These are phyloP conservation scores for Comarum palustre DNA, from an alignment of 306 rosid genomes.

Conservation along the genomic window DNA sequence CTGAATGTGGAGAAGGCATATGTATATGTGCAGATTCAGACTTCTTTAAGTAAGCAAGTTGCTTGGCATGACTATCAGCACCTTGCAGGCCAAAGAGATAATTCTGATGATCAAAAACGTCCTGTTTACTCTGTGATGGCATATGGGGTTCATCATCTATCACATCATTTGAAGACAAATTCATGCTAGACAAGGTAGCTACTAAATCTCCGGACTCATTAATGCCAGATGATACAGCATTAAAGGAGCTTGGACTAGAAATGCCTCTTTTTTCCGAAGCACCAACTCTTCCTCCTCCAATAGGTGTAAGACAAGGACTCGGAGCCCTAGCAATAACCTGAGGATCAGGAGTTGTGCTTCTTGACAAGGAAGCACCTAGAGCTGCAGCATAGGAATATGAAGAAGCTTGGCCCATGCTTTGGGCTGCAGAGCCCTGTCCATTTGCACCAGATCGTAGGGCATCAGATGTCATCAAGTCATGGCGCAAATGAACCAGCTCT, in stretches of 20 bases:
- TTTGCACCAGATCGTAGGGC: conserved; percentile 48
- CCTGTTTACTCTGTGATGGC: conserved; percentile 60
- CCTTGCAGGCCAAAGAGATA: conserved; percentile 76
- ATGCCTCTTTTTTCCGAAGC: conserved; percentile 66
- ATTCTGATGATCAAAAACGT: conserved; percentile 55
- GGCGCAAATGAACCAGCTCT: conserved; percentile 50
- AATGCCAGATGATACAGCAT: conserved; percentile 56
- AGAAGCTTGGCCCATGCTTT: conserved; percentile 53
- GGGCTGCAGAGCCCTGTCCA: conserved; percentile 63
- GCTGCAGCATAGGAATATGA: conserved; percentile 86
- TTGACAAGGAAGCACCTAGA: conserved; percentile 74
- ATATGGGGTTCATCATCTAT: conserved; percentile 55
- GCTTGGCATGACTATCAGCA: conserved; percentile 65
- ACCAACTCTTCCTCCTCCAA: conserved; percentile 74
- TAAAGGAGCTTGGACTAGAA: conserved; percentile 55
- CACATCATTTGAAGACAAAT: conserved; percentile 56
- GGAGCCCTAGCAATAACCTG: conserved; percentile 84
- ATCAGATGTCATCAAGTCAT: conserved; percentile 49
- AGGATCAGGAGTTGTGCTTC: conserved; percentile 94
- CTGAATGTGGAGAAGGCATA: conserved; percentile 31
- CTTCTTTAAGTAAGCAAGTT: conserved; percentile 58
- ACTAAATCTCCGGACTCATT: conserved; percentile 70
- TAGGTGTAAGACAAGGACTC: conserved; percentile 87
- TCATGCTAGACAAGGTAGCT: conserved; percentile 75
- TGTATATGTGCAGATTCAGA: conserved; percentile 59